Percentiles rank a stretch among this genome's conserved stretches.
Evolutionary conservation across 2,329 filamentous ascomycete species (phyloP).

Genomic region (Thermomyces lanuginosus): DNA sequence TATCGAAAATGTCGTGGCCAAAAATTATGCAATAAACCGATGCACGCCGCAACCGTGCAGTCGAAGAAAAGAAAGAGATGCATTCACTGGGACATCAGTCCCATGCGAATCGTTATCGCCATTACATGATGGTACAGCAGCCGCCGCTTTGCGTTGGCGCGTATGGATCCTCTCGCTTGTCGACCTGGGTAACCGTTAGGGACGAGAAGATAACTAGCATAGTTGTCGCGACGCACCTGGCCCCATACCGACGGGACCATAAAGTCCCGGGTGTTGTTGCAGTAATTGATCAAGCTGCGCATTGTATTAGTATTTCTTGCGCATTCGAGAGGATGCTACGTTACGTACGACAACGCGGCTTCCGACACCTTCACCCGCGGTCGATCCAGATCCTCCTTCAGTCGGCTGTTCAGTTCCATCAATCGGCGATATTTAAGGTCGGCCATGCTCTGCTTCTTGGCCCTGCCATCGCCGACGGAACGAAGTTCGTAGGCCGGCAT

Average conservation of each 20-base stretch:
- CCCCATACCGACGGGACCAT: constrained; percentile 99
- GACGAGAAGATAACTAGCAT: constrained; percentile 2
- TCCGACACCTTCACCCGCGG: constrained; percentile 92
- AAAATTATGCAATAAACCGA: too few species aligned
- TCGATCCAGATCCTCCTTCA: constrained; percentile 89
- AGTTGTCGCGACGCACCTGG: constrained; percentile 33
- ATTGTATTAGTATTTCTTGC: not conserved
- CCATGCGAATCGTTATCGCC: too few species aligned
- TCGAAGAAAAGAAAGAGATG: too few species aligned
- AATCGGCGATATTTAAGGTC: constrained; percentile 91
- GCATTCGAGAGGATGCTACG: constrained; percentile 6
- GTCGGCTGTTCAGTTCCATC: constrained; percentile 88
- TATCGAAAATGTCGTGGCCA: too few species aligned
- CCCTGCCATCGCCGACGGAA: constrained; percentile 51
- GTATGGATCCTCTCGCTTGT: constrained; percentile 95
- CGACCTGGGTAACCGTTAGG: constrained; percentile 45
- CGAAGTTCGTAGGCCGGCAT: constrained; percentile 49
- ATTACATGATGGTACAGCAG: constrained; percentile 90
- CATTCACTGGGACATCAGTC: too few species aligned
- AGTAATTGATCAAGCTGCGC: constrained; percentile 85
- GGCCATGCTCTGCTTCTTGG: constrained; percentile 98
- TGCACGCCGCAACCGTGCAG: too few species aligned
- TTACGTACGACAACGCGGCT: constrained; percentile 63
- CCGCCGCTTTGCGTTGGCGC: constrained; percentile 82
- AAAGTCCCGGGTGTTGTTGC: constrained; percentile 93